Evolutionary conservation across 768 basidiomycete species (phyloP).

Genomic region (Amanita polypyramis): DNA sequence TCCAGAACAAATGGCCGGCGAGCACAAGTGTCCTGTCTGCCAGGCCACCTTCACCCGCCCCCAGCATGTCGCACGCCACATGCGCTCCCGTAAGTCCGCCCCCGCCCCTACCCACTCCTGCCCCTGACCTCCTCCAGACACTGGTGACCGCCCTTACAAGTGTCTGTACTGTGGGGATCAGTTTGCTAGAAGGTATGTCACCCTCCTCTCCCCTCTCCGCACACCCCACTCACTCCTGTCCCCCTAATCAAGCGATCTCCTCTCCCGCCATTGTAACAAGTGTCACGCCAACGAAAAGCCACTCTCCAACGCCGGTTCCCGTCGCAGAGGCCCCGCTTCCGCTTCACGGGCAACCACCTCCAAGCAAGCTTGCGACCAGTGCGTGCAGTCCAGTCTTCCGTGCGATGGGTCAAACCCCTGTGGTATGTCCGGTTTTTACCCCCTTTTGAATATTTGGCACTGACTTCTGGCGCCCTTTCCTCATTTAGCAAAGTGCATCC

Average conservation of each 20-base stretch:
- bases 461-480: conserved; percentile 3
- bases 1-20: conserved; percentile 52
- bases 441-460: conserved; percentile 6
- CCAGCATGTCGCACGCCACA: conserved; percentile 83
- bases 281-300: conserved; percentile 75
- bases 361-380: conserved; percentile 81
- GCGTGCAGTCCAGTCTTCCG: conserved; percentile 62
- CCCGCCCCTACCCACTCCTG: conserved; percentile 10
- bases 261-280: conserved; percentile 81
- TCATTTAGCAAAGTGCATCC: conserved; percentile 58
- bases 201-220: conserved; percentile 4
- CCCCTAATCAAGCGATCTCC: conserved; percentile 48
- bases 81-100: conserved; percentile 72
- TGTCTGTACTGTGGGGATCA: conserved; percentile 85
- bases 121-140: conserved; percentile 40
- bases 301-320: conserved; percentile 25
- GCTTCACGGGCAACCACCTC: conserved; percentile 67
- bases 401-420: conserved; percentile 79
- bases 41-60: conserved; percentile 82
- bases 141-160: conserved; percentile 84
- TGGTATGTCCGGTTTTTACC: conserved; percentile 31
- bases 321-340: conserved; percentile 59
- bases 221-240: background rate
- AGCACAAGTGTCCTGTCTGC: conserved; percentile 83
- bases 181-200: conserved; percentile 66